Percentiles rank a stretch among this genome's conserved stretches.
phyloP scores from a whole-genome alignment of 2,329 filamentous ascomycete genomes.

The Epichloe coenophiala region DNA sequence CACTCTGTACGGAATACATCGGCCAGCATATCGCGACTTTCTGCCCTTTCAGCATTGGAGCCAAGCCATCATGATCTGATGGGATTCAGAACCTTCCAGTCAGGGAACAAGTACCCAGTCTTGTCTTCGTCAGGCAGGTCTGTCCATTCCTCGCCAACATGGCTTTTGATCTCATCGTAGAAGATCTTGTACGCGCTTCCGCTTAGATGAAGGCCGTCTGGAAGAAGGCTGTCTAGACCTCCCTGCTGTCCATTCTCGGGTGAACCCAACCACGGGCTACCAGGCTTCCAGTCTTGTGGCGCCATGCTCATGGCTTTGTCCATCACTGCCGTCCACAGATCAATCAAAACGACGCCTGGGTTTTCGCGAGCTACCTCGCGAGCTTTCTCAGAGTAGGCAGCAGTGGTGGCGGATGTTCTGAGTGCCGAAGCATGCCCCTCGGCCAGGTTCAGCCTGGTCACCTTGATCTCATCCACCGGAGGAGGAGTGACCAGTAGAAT shows the following conservation, averaged over 20 bases:
- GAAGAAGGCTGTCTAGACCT: conserved; percentile 36
- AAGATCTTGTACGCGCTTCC: conserved; percentile 40
- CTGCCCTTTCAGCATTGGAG: background rate
- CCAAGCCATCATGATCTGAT: background rate
- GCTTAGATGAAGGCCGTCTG: conserved; percentile 45
- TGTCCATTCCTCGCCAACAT: conserved; percentile 32
- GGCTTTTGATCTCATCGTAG: conserved; percentile 32
- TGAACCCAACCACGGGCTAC: conserved; percentile 34
- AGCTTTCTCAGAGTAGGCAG: conserved; percentile 46
- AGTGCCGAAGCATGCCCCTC: conserved; percentile 30
- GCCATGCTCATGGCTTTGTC: conserved; percentile 46
- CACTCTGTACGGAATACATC: background rate
- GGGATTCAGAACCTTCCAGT: conserved; percentile 26
- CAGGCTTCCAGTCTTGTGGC: conserved; percentile 40
- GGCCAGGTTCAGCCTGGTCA: conserved; percentile 32
- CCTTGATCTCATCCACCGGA: conserved; percentile 64
- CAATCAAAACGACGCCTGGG: conserved; percentile 55
- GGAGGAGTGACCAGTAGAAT: conserved; percentile 73
- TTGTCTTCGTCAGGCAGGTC: conserved; percentile 22
- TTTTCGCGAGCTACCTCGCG: conserved; percentile 55
- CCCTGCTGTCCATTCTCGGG: conserved; percentile 35
- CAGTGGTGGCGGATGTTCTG: conserved; percentile 33
- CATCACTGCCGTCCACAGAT: conserved; percentile 73
- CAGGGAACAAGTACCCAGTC: conserved; percentile 31
- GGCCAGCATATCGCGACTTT: background rate